Evolutionary conservation across 345 rosid species (phyloP).

Genomic region (Eutrema yunnanense): DNA sequence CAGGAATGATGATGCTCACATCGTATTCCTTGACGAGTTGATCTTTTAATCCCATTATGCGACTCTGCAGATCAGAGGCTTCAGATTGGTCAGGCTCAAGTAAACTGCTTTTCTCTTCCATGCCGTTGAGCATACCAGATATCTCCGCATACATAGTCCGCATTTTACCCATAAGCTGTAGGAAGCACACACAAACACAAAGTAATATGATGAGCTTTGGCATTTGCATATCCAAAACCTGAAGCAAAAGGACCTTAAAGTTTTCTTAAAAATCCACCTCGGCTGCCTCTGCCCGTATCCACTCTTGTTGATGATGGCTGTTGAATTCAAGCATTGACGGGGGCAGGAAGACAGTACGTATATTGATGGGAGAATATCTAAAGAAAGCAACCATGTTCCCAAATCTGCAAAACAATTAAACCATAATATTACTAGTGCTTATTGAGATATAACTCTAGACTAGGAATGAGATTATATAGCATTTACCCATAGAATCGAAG

Average conservation of each 20-base stretch:
- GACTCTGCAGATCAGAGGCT: constrained; percentile 41
- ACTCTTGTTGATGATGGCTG: constrained; percentile 55
- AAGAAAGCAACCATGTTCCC: constrained; percentile 98
- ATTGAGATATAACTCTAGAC: not conserved
- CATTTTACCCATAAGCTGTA: constrained; percentile 66
- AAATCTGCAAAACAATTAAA: constrained; percentile 42
- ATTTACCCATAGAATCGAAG: constrained; percentile 93
- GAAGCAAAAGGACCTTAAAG: not conserved
- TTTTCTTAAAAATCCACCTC: constrained; percentile 38
- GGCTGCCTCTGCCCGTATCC: constrained; percentile 73
- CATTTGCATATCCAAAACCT: constrained; percentile 1
- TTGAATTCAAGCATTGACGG: constrained; percentile 69
- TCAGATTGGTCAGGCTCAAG: constrained; percentile 41
- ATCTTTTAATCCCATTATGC: constrained; percentile 54
- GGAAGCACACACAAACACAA: not conserved
- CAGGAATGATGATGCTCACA: constrained; percentile 38
- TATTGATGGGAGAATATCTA: constrained; percentile 89
- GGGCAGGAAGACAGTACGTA: constrained; percentile 73
- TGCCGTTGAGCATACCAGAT: constrained; percentile 46
- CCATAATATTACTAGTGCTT: not conserved
- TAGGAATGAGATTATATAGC: not conserved
- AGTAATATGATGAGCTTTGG: not conserved
- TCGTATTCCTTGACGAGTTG: constrained; percentile 57
- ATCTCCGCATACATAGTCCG: constrained; percentile 57
- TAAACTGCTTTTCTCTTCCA: constrained; percentile 52